Percentiles rank a stretch among this genome's conserved stretches.
Evolutionary conservation across 2,329 filamentous ascomycete species (phyloP).

Genomic region (Penicillium digitatum): DNA sequence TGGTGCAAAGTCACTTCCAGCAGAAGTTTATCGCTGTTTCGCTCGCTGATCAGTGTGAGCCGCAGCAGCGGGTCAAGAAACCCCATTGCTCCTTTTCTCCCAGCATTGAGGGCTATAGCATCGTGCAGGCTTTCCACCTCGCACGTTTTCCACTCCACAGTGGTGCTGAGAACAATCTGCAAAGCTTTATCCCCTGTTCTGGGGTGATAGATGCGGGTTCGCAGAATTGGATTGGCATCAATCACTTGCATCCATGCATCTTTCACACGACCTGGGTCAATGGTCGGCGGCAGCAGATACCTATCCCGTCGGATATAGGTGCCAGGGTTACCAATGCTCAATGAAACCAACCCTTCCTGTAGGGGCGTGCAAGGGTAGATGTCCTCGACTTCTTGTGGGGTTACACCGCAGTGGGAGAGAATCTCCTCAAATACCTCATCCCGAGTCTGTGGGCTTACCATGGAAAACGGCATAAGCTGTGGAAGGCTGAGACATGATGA

Average conservation of each 20-base stretch:
- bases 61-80: neutral
- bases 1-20: neutral
- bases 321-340: neutral
- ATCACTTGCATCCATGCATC: neutral
- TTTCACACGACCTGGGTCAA: neutral
- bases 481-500: neutral
- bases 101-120: neutral
- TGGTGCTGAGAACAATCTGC: neutral
- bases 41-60: neutral
- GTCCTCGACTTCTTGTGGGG: neutral
- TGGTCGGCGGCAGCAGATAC: neutral
- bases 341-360: slow-evolving; percentile 1
- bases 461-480: neutral
- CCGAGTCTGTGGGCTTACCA: neutral
- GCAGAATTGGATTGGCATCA: neutral
- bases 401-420: neutral
- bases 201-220: slow-evolving; percentile 2
- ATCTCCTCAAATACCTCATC: neutral
- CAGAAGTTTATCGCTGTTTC: neutral
- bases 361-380: neutral
- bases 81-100: neutral
- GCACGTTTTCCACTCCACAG: neutral
- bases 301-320: neutral
- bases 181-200: neutral
- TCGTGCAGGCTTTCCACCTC: neutral